phyloP scores from a whole-genome alignment of 257 asterid genomes.

The Nyctanthes arbortristis region DNA sequence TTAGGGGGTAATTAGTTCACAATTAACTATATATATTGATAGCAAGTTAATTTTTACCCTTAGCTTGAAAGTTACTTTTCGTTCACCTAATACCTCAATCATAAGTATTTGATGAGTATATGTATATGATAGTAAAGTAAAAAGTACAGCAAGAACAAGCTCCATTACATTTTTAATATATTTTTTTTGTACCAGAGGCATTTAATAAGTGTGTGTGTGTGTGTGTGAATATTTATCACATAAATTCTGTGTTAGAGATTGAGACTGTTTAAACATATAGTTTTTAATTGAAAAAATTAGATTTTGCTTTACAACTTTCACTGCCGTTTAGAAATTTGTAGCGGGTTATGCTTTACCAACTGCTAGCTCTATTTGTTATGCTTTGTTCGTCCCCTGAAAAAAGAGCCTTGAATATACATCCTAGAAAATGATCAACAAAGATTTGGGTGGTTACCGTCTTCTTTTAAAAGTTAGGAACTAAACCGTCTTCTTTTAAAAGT shows the following conservation, averaged over 20 bases:
- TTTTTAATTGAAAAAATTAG: not conserved
- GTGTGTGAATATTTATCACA: too few relatives aligned
- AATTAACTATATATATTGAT: conserved; percentile 30
- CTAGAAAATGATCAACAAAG: not conserved
- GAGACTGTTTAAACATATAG: too few relatives aligned
- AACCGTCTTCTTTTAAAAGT: not conserved
- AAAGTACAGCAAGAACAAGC: too few relatives aligned
- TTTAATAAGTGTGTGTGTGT: too few relatives aligned
- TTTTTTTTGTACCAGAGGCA: too few relatives aligned
- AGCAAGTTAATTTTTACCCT: conserved; percentile 43
- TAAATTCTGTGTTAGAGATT: too few relatives aligned
- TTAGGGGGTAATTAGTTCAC: conserved; percentile 27
- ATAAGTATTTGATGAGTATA: conserved; percentile 23
- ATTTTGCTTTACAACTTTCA: not conserved
- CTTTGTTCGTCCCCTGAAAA: too few relatives aligned
- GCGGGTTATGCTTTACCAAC: not conserved
- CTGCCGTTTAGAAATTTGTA: too few relatives aligned
- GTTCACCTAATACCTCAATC: conserved; percentile 41
- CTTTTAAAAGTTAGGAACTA: not conserved
- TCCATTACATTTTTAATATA: too few relatives aligned
- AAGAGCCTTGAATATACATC: too few relatives aligned
- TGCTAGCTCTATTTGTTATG: too few relatives aligned
- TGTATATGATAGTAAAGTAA: conserved; percentile 20
- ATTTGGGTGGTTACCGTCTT: not conserved
- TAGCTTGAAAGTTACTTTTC: conserved; percentile 77